Evolutionary conservation across 495 filamentous ascomycete genomes (phyloP).

Genomic region (Xylaria curta): DNA sequence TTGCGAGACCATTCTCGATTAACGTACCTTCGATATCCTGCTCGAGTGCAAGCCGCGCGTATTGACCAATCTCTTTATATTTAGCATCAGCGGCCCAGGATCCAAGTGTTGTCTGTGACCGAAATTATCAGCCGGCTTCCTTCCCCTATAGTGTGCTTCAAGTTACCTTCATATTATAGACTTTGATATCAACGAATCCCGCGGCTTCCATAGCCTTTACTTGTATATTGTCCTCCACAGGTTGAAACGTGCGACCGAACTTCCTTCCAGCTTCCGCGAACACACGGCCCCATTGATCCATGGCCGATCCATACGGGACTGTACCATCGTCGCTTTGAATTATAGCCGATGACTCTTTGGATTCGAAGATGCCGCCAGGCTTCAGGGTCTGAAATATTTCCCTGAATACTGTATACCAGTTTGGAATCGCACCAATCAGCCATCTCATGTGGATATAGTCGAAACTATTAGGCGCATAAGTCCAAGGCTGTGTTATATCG

Average conservation of each 20-base stretch:
- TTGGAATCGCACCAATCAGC: constrained; percentile 59
- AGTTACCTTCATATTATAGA: constrained; percentile 49
- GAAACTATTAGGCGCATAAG: constrained; percentile 48
- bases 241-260: constrained; percentile 55
- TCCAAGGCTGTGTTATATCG: constrained; percentile 58
- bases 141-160: not conserved
- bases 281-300: constrained; percentile 53
- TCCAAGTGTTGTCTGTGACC: constrained; percentile 49
- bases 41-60: constrained; percentile 32
- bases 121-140: not conserved
- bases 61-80: constrained; percentile 57
- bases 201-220: constrained; percentile 41
- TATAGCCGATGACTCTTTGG: constrained; percentile 50
- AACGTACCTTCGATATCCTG: constrained; percentile 41
- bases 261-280: constrained; percentile 51
- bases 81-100: constrained; percentile 58
- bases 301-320: constrained; percentile 49
- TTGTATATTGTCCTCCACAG: constrained; percentile 48
- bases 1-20: not conserved
- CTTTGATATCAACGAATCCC: constrained; percentile 51
- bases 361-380: constrained; percentile 52
- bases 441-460: constrained; percentile 69
- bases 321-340: constrained; percentile 58
- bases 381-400: constrained; percentile 37
- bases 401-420: constrained; percentile 57